A percentile compares a stretch with the other conserved stretches of the same genome.
Evolutionary conservation across 495 filamentous ascomycete genomes (phyloP).

Genomic region (Glarea lozoyensis): DNA sequence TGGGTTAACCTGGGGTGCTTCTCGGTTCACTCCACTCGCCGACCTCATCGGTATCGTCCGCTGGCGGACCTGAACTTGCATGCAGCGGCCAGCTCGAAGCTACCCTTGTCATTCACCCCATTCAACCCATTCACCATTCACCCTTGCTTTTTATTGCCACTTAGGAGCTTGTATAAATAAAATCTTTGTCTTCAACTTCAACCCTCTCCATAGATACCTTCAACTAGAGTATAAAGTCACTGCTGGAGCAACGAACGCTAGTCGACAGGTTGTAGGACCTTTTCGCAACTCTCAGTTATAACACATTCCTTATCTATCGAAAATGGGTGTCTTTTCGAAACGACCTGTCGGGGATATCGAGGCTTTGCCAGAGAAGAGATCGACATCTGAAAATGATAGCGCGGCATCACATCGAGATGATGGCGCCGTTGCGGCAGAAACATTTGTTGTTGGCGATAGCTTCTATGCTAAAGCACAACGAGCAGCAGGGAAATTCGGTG

Average conservation of each 20-base stretch:
- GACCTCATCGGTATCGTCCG: slow-evolving; percentile 13
- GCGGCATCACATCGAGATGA: slow-evolving; percentile 38
- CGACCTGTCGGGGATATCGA: slow-evolving; percentile 20
- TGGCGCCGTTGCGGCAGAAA: slow-evolving; percentile 51
- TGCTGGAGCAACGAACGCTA: not conserved
- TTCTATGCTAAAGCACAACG: slow-evolving; percentile 60
- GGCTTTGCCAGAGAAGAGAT: slow-evolving; percentile 14
- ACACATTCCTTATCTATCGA: not conserved
- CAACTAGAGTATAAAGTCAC: not conserved
- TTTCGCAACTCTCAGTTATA: not conserved
- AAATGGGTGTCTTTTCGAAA: slow-evolving; percentile 18
- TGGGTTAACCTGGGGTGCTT: not conserved
- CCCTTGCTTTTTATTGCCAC: slow-evolving; percentile 7
- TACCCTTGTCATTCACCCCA: slow-evolving; percentile 5
- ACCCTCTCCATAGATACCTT: not conserved
- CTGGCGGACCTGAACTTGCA: slow-evolving; percentile 12
- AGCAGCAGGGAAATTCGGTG: slow-evolving; percentile 56
- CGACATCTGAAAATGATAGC: slow-evolving; percentile 21
- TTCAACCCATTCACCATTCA: too few relatives aligned
- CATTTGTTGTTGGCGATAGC: slow-evolving; percentile 52
- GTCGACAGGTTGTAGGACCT: not conserved
- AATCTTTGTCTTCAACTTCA: not conserved
- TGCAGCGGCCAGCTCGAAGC: slow-evolving; percentile 2
- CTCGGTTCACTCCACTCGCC: slow-evolving; percentile 12
- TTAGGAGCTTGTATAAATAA: slow-evolving; percentile 3